phyloP scores from a whole-genome alignment of 169 alveolate genomes.

The Cryptosporidium ubiquitum region DNA sequence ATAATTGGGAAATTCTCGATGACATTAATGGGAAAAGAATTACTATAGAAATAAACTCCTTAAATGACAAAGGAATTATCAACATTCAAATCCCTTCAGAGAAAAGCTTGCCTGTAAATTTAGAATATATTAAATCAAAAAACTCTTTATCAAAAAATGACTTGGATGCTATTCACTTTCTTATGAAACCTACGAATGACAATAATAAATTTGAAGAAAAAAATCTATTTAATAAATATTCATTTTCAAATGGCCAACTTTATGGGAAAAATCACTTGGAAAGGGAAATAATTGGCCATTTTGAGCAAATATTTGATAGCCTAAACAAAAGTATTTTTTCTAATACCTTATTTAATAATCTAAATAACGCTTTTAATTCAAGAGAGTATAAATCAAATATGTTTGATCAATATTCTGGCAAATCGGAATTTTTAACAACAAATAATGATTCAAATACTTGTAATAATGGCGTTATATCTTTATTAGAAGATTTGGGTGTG shows the following conservation, averaged over 20 bases:
- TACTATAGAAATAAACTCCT: conserved; percentile 2
- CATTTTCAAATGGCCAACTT: not conserved
- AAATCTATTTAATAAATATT: not conserved
- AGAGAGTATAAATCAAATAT: not conserved
- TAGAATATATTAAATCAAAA: conserved; percentile 38
- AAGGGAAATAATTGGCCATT: not conserved
- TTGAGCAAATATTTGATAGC: not conserved
- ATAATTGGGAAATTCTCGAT: conserved; percentile 14
- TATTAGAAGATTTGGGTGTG: conserved; percentile 55
- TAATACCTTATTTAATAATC: not conserved
- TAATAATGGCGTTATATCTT: not conserved
- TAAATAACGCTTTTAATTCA: not conserved
- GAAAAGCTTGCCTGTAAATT: not conserved
- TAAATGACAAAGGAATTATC: not conserved
- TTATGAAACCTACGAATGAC: not conserved
- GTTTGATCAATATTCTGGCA: not conserved
- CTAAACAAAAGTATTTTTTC: not conserved
- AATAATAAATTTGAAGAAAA: not conserved
- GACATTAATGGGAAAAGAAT: conserved; percentile 32
- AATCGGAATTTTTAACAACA: not conserved
- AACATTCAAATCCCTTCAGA: conserved; percentile 35
- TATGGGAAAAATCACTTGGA: not conserved
- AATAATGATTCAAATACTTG: not conserved
- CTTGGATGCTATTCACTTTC: conserved; percentile 17
- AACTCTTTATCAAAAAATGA: conserved; percentile 1